A percentile compares a stretch with the other conserved stretches of the same genome.
These are phyloP conservation scores for Mucor plumbeus DNA, from an alignment of 371 early-diverging fungal species.

Conservation along the genomic window DNA sequence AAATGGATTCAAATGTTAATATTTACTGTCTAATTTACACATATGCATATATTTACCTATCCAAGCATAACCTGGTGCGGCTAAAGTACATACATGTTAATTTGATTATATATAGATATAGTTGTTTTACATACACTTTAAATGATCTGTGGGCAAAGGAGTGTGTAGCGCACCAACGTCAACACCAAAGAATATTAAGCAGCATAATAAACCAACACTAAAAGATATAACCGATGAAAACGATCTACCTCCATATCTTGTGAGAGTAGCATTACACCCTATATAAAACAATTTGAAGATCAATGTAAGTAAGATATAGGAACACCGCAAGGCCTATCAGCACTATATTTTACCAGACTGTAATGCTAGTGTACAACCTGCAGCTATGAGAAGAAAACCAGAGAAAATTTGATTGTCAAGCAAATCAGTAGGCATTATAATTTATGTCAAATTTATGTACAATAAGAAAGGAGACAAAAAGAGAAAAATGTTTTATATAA, in stretches of 20 bases:
- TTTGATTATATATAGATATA: background rate
- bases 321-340: background rate
- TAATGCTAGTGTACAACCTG: constrained; percentile 24
- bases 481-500: background rate
- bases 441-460: background rate
- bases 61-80: constrained; percentile 43
- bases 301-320: background rate
- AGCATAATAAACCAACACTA: constrained; percentile 26
- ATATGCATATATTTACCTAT: constrained; percentile 24
- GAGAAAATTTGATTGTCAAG: constrained; percentile 20
- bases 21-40: background rate
- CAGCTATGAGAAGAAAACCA: constrained; percentile 21
- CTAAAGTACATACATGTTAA: constrained; percentile 5
- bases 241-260: constrained; percentile 32
- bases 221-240: constrained; percentile 38
- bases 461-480: background rate
- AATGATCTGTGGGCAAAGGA: constrained; percentile 26
- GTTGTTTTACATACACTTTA: constrained; percentile 1
- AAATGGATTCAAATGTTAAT: background rate
- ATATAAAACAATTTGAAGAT: background rate
- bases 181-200: constrained; percentile 37
- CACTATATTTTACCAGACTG: constrained; percentile 19
- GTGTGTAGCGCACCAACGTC: constrained; percentile 30
- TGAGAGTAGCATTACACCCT: constrained; percentile 39
- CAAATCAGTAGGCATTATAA: constrained; percentile 6